Conservation (phyloP, 495 filamentous ascomycete genomes). For the Aeminium ludgeri region DNA sequence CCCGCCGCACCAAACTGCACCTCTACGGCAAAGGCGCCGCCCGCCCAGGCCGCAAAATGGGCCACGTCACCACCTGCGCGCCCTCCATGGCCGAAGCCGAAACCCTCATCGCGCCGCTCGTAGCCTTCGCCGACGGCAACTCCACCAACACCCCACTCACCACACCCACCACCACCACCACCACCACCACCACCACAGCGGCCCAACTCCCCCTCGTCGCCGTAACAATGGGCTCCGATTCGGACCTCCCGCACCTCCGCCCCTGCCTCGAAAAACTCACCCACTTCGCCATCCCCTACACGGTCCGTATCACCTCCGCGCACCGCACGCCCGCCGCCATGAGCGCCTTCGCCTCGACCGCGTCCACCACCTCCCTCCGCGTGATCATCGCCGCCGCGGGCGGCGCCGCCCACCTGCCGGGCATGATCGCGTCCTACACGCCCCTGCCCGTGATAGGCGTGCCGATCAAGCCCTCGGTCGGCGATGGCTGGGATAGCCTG, state of each 20-base stretch:
- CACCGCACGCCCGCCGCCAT: slow-evolving; percentile 81
- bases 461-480: slow-evolving; percentile 67
- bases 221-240: slow-evolving; percentile 92
- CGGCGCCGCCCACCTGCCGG: slow-evolving; percentile 79
- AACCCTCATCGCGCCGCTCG: slow-evolving; percentile 35
- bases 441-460: slow-evolving; percentile 86
- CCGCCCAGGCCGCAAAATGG: slow-evolving; percentile 82
- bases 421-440: slow-evolving; percentile 77
- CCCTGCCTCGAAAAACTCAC: slow-evolving; percentile 61
- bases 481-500: slow-evolving; percentile 82
- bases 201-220: slow-evolving; percentile 44
- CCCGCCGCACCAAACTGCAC: slow-evolving; percentile 51
- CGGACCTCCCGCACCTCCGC: slow-evolving; percentile 64
- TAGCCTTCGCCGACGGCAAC: slow-evolving; percentile 21
- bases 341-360: slow-evolving; percentile 54
- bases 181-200: neutral
- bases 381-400: slow-evolving; percentile 93
- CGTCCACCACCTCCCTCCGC: slow-evolving; percentile 53
- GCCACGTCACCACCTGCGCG: slow-evolving; percentile 68
- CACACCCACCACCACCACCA: neutral
- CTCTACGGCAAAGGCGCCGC: slow-evolving; percentile 82
- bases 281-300: slow-evolving; percentile 57
- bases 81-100: slow-evolving; percentile 57
- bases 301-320: slow-evolving; percentile 76
- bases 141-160: too few species aligned